These are phyloP conservation scores for Pulveroboletus sp. DNA, from an alignment of 768 basidiomycete species.

Conservation along the genomic window DNA sequence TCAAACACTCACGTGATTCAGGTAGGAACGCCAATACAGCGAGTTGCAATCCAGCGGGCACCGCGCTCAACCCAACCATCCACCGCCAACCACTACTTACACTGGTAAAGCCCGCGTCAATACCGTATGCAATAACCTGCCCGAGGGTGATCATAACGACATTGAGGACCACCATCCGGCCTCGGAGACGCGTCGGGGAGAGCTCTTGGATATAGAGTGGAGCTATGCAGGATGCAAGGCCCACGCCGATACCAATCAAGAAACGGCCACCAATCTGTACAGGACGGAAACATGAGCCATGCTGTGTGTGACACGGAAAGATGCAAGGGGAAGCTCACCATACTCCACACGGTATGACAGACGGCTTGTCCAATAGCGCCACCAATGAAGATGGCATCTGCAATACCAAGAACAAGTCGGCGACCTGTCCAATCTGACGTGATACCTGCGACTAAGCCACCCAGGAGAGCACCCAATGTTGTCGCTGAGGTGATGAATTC, in stretches of 20 bases:
- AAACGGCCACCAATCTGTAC: conserved; percentile 64
- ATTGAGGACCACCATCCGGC: conserved; percentile 76
- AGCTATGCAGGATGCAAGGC: conserved; percentile 71
- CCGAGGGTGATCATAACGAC: conserved; percentile 79
- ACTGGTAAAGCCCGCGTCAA: conserved; percentile 61
- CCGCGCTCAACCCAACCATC: conserved; percentile 75
- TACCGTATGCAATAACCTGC: conserved; percentile 75
- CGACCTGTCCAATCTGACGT: conserved; percentile 70
- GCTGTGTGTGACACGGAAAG: neutral
- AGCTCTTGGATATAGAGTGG: conserved; percentile 84
- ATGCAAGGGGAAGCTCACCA: conserved; percentile 40
- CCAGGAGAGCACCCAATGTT: conserved; percentile 71
- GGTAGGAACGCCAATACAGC: conserved; percentile 60
- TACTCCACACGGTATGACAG: conserved; percentile 62
- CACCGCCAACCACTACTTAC: conserved; percentile 68
- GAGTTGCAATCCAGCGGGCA: conserved; percentile 64
- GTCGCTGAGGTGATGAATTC: conserved; percentile 80
- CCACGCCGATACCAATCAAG: conserved; percentile 70
- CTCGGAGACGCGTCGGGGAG: conserved; percentile 67
- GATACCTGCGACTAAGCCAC: conserved; percentile 65
- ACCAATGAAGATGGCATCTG: conserved; percentile 68
- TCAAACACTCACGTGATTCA: conserved; percentile 60
- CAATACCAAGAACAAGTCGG: conserved; percentile 56
- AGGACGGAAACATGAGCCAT: neutral
- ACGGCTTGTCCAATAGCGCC: conserved; percentile 71